Conservation (phyloP, 2,329 filamentous ascomycete species). For the Pseudogymnoascus sp. region DNA sequence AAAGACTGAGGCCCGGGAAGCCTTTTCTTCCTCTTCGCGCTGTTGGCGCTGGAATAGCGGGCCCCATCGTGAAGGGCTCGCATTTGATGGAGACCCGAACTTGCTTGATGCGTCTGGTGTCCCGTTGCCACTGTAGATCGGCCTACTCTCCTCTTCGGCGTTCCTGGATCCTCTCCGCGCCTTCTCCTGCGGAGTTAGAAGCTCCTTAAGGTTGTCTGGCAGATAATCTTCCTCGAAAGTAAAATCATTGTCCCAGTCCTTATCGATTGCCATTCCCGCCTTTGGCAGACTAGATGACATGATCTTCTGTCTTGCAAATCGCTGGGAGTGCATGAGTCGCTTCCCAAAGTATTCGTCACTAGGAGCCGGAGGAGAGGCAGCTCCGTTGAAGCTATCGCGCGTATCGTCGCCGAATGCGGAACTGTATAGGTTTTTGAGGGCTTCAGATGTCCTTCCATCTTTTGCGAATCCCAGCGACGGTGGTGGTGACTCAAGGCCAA, state of each 20-base stretch:
- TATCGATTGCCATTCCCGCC: slow-evolving; percentile 49
- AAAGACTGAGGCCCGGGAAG: slow-evolving; percentile 46
- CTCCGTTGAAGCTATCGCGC: slow-evolving; percentile 54
- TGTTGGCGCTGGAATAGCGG: slow-evolving; percentile 53
- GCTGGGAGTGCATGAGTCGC: slow-evolving; percentile 63
- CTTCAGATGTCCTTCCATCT: slow-evolving; percentile 54
- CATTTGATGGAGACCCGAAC: slow-evolving; percentile 52
- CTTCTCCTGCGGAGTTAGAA: slow-evolving; percentile 61
- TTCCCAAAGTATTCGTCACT: slow-evolving; percentile 59
- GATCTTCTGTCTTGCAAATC: slow-evolving; percentile 59
- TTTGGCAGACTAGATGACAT: slow-evolving; percentile 62
- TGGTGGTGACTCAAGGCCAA: slow-evolving; percentile 79
- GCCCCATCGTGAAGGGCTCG: slow-evolving; percentile 55
- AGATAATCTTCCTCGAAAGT: slow-evolving; percentile 85
- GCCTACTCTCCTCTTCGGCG: slow-evolving; percentile 43
- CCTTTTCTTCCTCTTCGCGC: slow-evolving; percentile 44
- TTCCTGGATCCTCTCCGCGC: slow-evolving; percentile 54
- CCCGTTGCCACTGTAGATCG: slow-evolving; percentile 35
- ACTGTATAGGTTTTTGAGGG: slow-evolving; percentile 57
- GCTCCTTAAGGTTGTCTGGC: slow-evolving; percentile 61
- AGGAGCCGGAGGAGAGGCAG: slow-evolving; percentile 34
- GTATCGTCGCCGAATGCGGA: slow-evolving; percentile 56
- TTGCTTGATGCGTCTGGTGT: slow-evolving; percentile 41
- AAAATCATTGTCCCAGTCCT: slow-evolving; percentile 61
- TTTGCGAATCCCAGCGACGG: slow-evolving; percentile 60